Evolutionary conservation across 495 filamentous ascomycete species (phyloP), one percentile per base, ranked within the genome.

Genomic region (Niebla homalea): DNA sequence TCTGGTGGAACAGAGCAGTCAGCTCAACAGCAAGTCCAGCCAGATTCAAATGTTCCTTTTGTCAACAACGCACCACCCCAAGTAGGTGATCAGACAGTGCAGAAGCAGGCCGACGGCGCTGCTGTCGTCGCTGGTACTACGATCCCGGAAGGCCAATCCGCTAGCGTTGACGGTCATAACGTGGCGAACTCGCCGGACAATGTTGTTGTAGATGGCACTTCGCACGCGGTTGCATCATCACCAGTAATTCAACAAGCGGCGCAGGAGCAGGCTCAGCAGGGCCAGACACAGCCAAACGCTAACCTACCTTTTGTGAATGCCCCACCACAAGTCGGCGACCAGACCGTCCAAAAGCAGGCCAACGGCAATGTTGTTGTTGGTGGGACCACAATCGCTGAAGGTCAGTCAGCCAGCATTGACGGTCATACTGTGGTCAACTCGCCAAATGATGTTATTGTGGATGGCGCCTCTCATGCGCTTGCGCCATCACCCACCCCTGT

Each of bases 401-500:
- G 52, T 11, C 32, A 38, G 25, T 41, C 40, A 19, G 52, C 47
- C 32, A 35, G 37, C 41, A 19, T 54, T 20, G 47, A 39, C 22
- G 52, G 52, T 29, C 52, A 54, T 42, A 39, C 47, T 6, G n/a
- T 54, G 46, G 25, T 43, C 11, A 54, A 54, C 20, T 46, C 21
- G 12, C 46, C 46, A 5, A 20, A 18, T 16, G 19, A 49, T n/a
- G 35, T 50, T 26, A 16, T 54, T 32, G 11, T 54, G n/a, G 52
- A 54, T 5, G 46, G 52, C 53, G 57, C 3, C 50, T 58, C 54
- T 52, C 61, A 55, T 56, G 61, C 45, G 49, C 57, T 25, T 49
- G 59, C 21, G 39, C 53, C 19, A 46, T 55, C 10, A 54, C 55
- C 5, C 52, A 44, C 41, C 52, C 32, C 23, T 11, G 20, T 37